Base-by-base conservation (phyloP, 1,139 yeast species). In the Saccharomyces hybrid region DNA sequence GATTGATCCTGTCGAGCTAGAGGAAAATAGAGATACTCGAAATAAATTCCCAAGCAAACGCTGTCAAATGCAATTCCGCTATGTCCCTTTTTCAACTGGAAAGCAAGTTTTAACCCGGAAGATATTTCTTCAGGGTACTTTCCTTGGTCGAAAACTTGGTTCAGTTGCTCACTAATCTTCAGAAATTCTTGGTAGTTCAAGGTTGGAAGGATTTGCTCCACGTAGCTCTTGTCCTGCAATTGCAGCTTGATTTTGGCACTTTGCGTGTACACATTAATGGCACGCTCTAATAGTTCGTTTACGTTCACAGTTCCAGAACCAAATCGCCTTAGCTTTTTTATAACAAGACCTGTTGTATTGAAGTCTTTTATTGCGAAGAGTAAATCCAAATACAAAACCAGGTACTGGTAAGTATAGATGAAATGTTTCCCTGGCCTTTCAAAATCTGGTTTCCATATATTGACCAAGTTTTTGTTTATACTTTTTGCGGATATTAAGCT, bases 371-470 rank as follows among this genome's bases (percentile, higher is more conserved):
- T 76, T 31, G 73, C 69, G 46, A 77, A 73, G 29, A 88, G 70
- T 27, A 91, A 64, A 28, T 79, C 79, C 52, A 86, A 77, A 62
- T 78, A 84, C 64, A 85, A 86, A 53, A 73, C 68, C 14, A 88
- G 80, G 64, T 93, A 93, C 56, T 83, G 82, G 59, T 77, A 79
- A 16, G 88, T 85, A 69, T 87, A 90, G 42, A 81, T 81, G 66
- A 89, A 93, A 69, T 93, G 97, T 62, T 88, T 88, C 0, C 99
- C 99, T 0, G 98, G 95, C 16, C 96, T 73, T 69, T 95, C 99
- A 61, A 76, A 71, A 51, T 90, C 96, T 0, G 97, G 96, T 64
- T 89, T 89, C 99, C 99, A 93, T 54, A 93, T 88, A 64, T 81
- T 87, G 0, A 91, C 82, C 47, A 95, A 76, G 6, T 85, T 80